Percentiles rank a stretch among this genome's conserved stretches.
Conservation (phyloP, 768 basidiomycete species). For the Tulasnella sp. region DNA sequence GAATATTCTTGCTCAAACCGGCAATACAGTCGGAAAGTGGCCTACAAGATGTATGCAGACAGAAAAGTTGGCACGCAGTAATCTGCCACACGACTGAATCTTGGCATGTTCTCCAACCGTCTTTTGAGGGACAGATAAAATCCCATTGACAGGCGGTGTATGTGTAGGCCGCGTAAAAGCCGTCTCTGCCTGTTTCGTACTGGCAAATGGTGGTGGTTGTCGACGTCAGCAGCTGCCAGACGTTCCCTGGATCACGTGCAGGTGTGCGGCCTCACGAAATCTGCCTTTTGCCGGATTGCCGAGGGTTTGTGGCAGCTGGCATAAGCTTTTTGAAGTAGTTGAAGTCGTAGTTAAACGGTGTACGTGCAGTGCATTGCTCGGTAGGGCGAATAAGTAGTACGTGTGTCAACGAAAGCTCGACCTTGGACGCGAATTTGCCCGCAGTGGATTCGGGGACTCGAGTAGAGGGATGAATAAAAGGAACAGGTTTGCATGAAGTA, state of each 20-base stretch:
- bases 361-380: too few relatives aligned
- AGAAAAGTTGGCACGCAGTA: background rate
- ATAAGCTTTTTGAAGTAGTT: too few relatives aligned
- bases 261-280: too few relatives aligned
- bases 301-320: too few relatives aligned
- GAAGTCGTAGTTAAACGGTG: too few relatives aligned
- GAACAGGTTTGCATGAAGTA: too few relatives aligned
- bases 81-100: background rate
- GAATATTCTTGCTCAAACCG: background rate
- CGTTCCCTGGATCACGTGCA: background rate
- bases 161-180: background rate
- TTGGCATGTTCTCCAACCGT: background rate
- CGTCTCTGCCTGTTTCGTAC: background rate
- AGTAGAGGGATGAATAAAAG: too few relatives aligned
- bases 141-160: background rate
- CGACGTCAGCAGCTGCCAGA: background rate
- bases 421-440: too few relatives aligned
- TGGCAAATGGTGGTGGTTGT: background rate
- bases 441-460: too few relatives aligned
- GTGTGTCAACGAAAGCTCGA: too few relatives aligned
- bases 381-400: too few relatives aligned
- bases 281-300: too few relatives aligned
- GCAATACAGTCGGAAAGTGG: background rate
- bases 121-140: background rate
- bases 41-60: background rate